phyloP scores from a whole-genome alignment of 2,329 filamentous ascomycete genomes.

The Biscogniauxia marginata region DNA sequence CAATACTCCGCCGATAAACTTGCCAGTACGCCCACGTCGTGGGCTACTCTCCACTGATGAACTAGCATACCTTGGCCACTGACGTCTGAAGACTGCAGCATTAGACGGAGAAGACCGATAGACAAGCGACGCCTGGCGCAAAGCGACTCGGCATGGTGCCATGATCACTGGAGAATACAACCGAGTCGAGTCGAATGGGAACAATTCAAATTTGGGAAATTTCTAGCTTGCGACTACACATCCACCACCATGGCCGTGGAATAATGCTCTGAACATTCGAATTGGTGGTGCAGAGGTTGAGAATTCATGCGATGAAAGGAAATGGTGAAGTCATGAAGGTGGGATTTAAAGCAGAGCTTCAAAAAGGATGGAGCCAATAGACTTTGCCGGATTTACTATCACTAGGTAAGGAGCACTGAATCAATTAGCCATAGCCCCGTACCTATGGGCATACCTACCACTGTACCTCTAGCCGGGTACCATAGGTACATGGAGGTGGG shows the following conservation, averaged over 20 bases:
- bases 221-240: not conserved
- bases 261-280: not conserved
- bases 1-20: slow-evolving; percentile 23
- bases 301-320: slow-evolving; percentile 3
- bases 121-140: slow-evolving; percentile 20
- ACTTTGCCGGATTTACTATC: not conserved
- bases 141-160: slow-evolving; percentile 15
- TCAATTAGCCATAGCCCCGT: no score
- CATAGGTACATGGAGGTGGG: no score
- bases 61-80: slow-evolving; percentile 22
- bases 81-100: slow-evolving; percentile 4
- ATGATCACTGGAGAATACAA: slow-evolving; percentile 13
- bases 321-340: slow-evolving; percentile 15
- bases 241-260: not conserved
- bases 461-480: no score
- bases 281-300: no score
- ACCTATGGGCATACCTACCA: no score
- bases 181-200: slow-evolving; percentile 1
- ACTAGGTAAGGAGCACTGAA: no score
- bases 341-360: not conserved
- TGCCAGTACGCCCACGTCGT: slow-evolving; percentile 16
- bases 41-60: slow-evolving; percentile 9
- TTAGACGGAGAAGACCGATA: slow-evolving; percentile 13
- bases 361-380: not conserved
- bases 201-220: not conserved